phyloP scores from a whole-genome alignment of 176 grass and related monocot genomes.

The Avena sativa region DNA sequence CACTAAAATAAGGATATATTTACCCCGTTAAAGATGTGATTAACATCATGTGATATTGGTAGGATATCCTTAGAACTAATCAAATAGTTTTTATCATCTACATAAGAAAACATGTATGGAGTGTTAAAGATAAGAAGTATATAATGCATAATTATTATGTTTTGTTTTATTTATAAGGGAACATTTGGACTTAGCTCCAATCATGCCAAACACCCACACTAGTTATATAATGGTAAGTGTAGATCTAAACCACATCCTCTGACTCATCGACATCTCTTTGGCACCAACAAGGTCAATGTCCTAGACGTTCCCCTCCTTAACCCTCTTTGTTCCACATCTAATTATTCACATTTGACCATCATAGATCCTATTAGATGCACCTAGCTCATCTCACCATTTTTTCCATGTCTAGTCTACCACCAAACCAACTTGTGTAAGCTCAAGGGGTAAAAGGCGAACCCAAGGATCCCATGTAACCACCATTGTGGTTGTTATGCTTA shows the following conservation, averaged over 20 bases:
- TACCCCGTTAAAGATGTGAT: background rate
- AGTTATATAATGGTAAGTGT: background rate
- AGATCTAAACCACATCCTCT: background rate
- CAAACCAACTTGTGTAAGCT: background rate
- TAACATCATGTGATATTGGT: background rate
- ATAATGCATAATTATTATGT: no score
- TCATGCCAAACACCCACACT: background rate
- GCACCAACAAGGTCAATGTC: background rate
- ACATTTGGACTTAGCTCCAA: background rate
- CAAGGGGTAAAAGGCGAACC: background rate
- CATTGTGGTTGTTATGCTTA: background rate
- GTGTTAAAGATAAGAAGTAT: background rate
- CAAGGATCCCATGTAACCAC: background rate
- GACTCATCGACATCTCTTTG: background rate
- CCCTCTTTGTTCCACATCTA: background rate
- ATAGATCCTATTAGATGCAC: background rate
- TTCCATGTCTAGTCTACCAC: background rate
- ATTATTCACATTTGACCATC: background rate
- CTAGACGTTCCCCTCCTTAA: background rate
- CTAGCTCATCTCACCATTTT: background rate
- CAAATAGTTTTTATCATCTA: background rate
- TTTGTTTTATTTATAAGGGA: background rate
- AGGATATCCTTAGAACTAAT: background rate
- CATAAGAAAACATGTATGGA: background rate
- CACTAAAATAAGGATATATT: background rate